Percentiles rank a stretch among this genome's conserved stretches.
Conservation (phyloP, 495 filamentous ascomycete genomes). For the Penicillium cinerascens region DNA sequence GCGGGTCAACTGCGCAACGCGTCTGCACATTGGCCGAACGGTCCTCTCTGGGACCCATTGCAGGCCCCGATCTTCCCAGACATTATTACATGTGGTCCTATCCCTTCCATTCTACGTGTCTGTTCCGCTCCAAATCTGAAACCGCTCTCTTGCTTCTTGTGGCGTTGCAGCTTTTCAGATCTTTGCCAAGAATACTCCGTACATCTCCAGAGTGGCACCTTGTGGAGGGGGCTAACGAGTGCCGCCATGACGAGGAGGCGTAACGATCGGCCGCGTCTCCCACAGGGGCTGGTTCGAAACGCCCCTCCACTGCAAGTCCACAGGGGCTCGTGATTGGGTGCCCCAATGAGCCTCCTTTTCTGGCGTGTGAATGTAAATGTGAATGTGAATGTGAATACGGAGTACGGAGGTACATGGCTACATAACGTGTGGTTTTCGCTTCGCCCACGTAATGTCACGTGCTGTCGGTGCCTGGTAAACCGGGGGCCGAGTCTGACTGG, state of each 20-base stretch:
- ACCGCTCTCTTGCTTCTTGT: not conserved
- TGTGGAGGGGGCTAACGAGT: conserved; percentile 7
- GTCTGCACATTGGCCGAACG: conserved; percentile 15
- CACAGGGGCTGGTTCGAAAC: conserved; percentile 11
- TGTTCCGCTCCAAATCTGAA: not conserved
- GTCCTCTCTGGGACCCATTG: conserved; percentile 14
- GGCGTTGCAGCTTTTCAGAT: not conserved
- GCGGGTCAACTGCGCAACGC: conserved; percentile 22
- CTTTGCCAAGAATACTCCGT: not conserved
- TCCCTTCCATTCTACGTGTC: conserved; percentile 7
- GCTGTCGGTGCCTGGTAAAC: too few relatives aligned
- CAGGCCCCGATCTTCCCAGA: conserved; percentile 3
- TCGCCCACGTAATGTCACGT: too few relatives aligned
- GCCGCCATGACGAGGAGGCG: conserved; percentile 20
- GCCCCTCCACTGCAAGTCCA: not conserved
- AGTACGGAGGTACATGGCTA: too few relatives aligned
- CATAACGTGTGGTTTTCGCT: too few relatives aligned
- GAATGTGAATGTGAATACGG: too few relatives aligned
- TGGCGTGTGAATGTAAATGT: too few relatives aligned
- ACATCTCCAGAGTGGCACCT: conserved; percentile 1
- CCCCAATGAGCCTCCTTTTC: too few relatives aligned
- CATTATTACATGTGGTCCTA: too few relatives aligned
- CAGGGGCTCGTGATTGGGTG: not conserved
- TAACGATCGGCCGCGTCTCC: conserved; percentile 17
- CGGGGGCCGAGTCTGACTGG: too few relatives aligned